A percentile compares a stretch with the other conserved stretches of the same genome.
phyloP scores from a whole-genome alignment of 306 rosid genomes.

The Prunus kanzakura region DNA sequence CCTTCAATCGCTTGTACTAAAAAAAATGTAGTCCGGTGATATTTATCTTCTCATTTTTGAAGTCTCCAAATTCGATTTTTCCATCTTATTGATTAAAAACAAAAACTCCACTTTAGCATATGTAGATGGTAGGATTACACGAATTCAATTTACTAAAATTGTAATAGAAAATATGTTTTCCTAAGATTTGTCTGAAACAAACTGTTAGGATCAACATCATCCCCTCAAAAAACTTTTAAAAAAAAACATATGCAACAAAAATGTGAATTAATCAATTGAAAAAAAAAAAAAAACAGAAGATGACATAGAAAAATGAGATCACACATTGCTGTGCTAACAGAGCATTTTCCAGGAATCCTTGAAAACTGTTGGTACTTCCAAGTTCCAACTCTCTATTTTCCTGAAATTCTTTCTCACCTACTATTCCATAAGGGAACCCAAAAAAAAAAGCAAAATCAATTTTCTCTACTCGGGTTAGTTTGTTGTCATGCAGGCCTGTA shows the following conservation, averaged over 20 bases:
- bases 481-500: neutral
- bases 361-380: conserved; percentile 53
- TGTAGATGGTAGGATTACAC: too few species aligned
- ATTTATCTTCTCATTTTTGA: too few species aligned
- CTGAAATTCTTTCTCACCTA: conserved; percentile 28
- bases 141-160: too few species aligned
- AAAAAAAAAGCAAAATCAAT: neutral
- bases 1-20: too few species aligned
- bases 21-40: too few species aligned
- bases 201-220: neutral
- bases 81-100: too few species aligned
- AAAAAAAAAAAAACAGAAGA: conserved; percentile 5
- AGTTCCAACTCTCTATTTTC: conserved; percentile 19
- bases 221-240: neutral
- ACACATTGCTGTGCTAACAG: conserved; percentile 44
- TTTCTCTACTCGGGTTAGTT: conserved; percentile 1
- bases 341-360: conserved; percentile 69
- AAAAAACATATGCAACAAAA: neutral
- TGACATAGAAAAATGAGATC: conserved; percentile 45
- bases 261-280: neutral
- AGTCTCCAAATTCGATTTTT: too few species aligned
- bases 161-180: neutral
- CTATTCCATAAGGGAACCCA: neutral
- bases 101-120: too few species aligned
- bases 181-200: too few species aligned